phyloP scores from a whole-genome alignment of 2,329 filamentous ascomycete genomes.

The Lachnellula cervina region DNA sequence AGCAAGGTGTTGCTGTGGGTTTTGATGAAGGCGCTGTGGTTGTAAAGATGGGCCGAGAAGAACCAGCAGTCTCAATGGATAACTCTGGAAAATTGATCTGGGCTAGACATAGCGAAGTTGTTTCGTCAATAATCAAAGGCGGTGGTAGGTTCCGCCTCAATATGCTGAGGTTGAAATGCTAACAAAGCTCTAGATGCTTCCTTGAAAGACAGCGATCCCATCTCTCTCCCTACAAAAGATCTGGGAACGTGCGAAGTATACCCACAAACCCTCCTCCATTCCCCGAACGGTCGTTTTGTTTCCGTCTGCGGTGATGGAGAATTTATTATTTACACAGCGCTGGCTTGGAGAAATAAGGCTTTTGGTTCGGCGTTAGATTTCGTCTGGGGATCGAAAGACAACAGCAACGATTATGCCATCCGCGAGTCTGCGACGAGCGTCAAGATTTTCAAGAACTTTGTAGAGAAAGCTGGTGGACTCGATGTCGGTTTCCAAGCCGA shows the following conservation, averaged over 20 bases:
- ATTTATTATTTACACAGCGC: slow-evolving; percentile 97
- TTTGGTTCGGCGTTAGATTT: slow-evolving; percentile 96
- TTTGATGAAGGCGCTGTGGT: slow-evolving; percentile 98
- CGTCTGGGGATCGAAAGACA: slow-evolving; percentile 93
- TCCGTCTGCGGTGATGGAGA: slow-evolving; percentile 93
- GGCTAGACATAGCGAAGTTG: slow-evolving; percentile 91
- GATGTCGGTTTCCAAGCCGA: slow-evolving; percentile 96
- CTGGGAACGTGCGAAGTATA: slow-evolving; percentile 95
- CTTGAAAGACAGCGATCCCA: slow-evolving; percentile 83
- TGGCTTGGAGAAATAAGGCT: slow-evolving; percentile 95
- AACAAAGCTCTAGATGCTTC: slow-evolving; percentile 55
- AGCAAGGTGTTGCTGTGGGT: slow-evolving; percentile 90
- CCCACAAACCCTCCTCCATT: slow-evolving; percentile 89
- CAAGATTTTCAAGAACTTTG: slow-evolving; percentile 97
- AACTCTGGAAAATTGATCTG: slow-evolving; percentile 92
- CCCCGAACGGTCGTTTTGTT: slow-evolving; percentile 88
- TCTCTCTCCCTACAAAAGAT: slow-evolving; percentile 86
- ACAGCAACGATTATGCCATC: slow-evolving; percentile 97
- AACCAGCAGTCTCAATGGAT: slow-evolving; percentile 98
- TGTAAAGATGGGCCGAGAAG: slow-evolving; percentile 94
- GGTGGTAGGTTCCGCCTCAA: slow-evolving; percentile 46
- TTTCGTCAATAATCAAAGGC: slow-evolving; percentile 92
- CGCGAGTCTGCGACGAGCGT: slow-evolving; percentile 90
- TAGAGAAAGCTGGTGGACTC: slow-evolving; percentile 80
- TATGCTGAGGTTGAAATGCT: slow-evolving; percentile 16